A percentile compares a stretch with the other conserved stretches of the same genome.
phyloP scores from a whole-genome alignment of 257 asterid species.

The Salvia splendens region DNA sequence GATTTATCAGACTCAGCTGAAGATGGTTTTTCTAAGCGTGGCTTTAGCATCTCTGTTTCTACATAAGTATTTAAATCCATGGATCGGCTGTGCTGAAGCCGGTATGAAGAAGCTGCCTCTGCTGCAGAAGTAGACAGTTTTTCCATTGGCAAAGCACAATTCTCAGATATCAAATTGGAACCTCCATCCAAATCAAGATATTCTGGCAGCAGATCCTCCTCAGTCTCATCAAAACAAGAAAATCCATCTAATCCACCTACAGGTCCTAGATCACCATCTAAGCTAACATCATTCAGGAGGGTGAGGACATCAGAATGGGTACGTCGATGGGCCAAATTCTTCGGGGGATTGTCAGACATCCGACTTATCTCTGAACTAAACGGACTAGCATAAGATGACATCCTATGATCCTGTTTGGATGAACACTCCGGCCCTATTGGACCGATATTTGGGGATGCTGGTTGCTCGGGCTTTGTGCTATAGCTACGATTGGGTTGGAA shows the following conservation, averaged over 20 bases:
- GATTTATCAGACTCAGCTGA: slow-evolving; percentile 70
- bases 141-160: slow-evolving; percentile 54
- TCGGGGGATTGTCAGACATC: slow-evolving; percentile 76
- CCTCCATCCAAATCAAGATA: slow-evolving; percentile 76
- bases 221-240: slow-evolving; percentile 64
- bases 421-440: slow-evolving; percentile 51
- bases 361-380: slow-evolving; percentile 70
- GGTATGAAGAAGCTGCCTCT: slow-evolving; percentile 30
- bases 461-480: slow-evolving; percentile 43
- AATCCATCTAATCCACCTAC: slow-evolving; percentile 79
- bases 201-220: slow-evolving; percentile 66
- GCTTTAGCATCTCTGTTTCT: slow-evolving; percentile 64
- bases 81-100: slow-evolving; percentile 93
- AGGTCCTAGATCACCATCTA: slow-evolving; percentile 75
- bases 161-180: slow-evolving; percentile 61
- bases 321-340: slow-evolving; percentile 70
- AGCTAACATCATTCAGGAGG: slow-evolving; percentile 82
- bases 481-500: slow-evolving; percentile 49
- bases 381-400: slow-evolving; percentile 43
- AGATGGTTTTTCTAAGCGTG: slow-evolving; percentile 62
- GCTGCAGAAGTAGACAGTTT: slow-evolving; percentile 50
- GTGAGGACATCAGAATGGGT: slow-evolving; percentile 83
- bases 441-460: slow-evolving; percentile 55
- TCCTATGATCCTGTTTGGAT: slow-evolving; percentile 44
- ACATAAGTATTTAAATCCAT: slow-evolving; percentile 69